Evolutionary conservation across 169 alveolate genomes (phyloP), one percentile per base, ranked within the genome.

Genomic region (Plasmodium knowlesi): DNA sequence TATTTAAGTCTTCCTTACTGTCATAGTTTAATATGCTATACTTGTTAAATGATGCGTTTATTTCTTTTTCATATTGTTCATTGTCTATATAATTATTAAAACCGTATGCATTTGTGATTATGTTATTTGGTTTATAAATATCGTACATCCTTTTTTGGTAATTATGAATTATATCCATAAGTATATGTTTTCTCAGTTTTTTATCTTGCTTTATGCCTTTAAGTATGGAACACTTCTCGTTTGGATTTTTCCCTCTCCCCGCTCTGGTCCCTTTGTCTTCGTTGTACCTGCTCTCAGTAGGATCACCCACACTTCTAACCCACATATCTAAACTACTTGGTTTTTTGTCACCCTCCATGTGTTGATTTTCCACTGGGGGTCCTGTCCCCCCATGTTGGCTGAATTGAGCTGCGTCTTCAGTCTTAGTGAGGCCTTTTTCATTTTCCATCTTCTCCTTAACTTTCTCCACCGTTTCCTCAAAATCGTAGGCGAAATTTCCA

Each of bases 11-110:
- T 16, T 91, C 95, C 78, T 91, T 91, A 41, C 85, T 81, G 76
- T 91, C 92, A 57, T 91, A 91, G 83, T 91, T 82, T 73, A 91
- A n/a, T 91, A 91, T 91, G 57, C 92, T 82, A 67, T 81, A 34
- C 41, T 91, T 91, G 83, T 91, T 91, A 25, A 91, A 43, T 22
- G 92, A 10, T 28, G 83, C 25, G 74, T 91, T 73, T 25, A 91
- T 91, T 34, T 91, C 92, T 50, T 70, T 91, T 22, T 91, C 95
- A 82, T 91, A 73, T 81, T 91, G 39, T 72, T 91, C 92, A 80
- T 70, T 91, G 41, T 82, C 88, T 34, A 91, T 82, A 80, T 91
- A 91, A 46, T 82, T 91, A 78, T 81, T 71, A 91, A 82, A 91
- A 6, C 95, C 95, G 54, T 91, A 91, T 5, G 10, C 54, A 30